Evolutionary conservation across 2,329 filamentous ascomycete species (phyloP), one percentile per base, ranked within the genome.

Genomic region (Fusarium abutilonis): DNA sequence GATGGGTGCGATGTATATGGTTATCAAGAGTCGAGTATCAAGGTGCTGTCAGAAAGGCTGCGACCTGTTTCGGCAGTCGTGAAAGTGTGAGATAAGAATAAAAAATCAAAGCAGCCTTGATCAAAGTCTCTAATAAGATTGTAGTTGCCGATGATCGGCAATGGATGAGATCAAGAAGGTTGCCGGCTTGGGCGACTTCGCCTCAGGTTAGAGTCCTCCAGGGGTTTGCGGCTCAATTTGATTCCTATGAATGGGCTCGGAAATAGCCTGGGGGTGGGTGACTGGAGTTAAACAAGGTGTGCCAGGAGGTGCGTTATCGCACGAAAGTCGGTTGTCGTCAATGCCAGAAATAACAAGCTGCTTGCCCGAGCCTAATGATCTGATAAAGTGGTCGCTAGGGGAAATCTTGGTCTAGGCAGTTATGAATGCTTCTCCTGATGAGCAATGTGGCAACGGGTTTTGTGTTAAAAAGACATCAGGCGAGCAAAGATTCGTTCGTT

Each of bases 201-300:
- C 40, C 47, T 58, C 39, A 14, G 28, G 23, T 15, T 39, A 52
- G 35, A 45, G 35, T 41, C 35, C 43, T 29, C 28, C 42, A 36
- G 35, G 19, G 58, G 42, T 17, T 45, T 63, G 63, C 48, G 48
- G 40, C 52, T 52, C 40, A 41, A 32, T 36, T 51, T 36, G 51
- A 28, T 32, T 51, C 29, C 36, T 58, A 38, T 11, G 26, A 36
- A 58, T 44, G 28, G 19, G 36, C 21, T 62, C 43, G 47, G 42
- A 36, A 63, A 65, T 52, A 55, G 32, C 39, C 42, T 53, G 52
- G 52, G 26, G 35, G 38, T 38, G 53, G 28, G 40, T 35, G 40
- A 48, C 19, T 19, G 19, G 47, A 23, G 23, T 26, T 28, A 38
- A 47, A 36, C 23, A 15, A 31, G 47, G 31, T 50, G 29, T 52